Conservation (phyloP, 2,329 filamentous ascomycete genomes). For the Diplodia corticola region DNA sequence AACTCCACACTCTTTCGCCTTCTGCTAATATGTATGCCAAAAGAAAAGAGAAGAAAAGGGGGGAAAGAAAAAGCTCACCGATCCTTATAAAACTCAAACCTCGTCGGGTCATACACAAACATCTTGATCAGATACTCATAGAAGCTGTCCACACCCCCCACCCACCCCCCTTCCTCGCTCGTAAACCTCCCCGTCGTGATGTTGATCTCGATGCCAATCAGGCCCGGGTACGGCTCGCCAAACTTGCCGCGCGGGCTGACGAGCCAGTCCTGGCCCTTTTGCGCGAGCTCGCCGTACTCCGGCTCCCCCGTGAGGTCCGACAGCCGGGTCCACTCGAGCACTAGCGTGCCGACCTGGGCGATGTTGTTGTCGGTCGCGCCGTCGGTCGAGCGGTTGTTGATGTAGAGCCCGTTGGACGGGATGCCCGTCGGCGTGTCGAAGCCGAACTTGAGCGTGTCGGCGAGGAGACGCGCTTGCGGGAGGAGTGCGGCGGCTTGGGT, state of each 20-base stretch:
- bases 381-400: constrained; percentile 54
- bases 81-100: constrained; percentile 67
- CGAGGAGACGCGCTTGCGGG: constrained; percentile 66
- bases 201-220: constrained; percentile 69
- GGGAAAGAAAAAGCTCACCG: constrained; percentile 51
- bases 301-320: constrained; percentile 70
- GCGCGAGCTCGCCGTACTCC: constrained; percentile 65
- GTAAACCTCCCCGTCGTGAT: constrained; percentile 66
- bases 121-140: constrained; percentile 94
- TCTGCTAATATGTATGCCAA: too few relatives aligned
- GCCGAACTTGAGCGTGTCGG: constrained; percentile 71
- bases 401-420: constrained; percentile 67
- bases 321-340: constrained; percentile 81
- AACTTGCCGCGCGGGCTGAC: constrained; percentile 63
- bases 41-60: constrained; percentile 64
- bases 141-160: constrained; percentile 74
- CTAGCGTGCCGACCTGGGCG: constrained; percentile 73
- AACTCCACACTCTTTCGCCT: constrained; percentile 33
- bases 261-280: constrained; percentile 69
- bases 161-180: constrained; percentile 71
- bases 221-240: constrained; percentile 72
- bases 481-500: constrained; percentile 65
- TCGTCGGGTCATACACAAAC: constrained; percentile 72
- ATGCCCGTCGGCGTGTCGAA: constrained; percentile 77
- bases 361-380: constrained; percentile 64